phyloP scores from a whole-genome alignment of 2,329 filamentous ascomycete genomes.

The Talaromyces sp. region DNA sequence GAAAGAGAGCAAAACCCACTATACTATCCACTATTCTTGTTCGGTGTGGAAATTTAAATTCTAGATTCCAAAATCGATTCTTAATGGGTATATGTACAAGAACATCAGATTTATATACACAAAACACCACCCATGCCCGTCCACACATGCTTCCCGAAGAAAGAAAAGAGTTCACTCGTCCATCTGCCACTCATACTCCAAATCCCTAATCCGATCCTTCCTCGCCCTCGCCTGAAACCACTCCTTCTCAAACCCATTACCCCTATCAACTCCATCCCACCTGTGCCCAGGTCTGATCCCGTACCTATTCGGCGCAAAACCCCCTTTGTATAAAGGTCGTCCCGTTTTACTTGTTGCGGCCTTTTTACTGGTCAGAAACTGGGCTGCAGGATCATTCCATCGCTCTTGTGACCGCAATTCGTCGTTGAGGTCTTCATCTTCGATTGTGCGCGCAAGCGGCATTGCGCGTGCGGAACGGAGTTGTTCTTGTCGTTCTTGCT shows the following conservation, averaged over 20 bases:
- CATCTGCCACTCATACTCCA: slow-evolving; percentile 96
- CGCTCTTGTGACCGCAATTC: slow-evolving; percentile 72
- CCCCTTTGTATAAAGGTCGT: slow-evolving; percentile 72
- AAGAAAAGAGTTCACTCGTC: slow-evolving; percentile 60
- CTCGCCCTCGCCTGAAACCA: slow-evolving; percentile 86
- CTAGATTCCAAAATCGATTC: background rate
- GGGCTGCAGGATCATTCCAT: slow-evolving; percentile 93
- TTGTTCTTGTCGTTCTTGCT: slow-evolving; percentile 61
- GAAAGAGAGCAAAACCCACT: background rate
- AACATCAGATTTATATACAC: background rate
- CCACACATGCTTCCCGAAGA: no score
- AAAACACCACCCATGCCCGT: background rate
- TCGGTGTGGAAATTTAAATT: background rate
- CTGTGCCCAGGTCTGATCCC: slow-evolving; percentile 86
- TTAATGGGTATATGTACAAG: background rate
- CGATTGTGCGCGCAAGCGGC: slow-evolving; percentile 72
- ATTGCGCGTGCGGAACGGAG: slow-evolving; percentile 80
- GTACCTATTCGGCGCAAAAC: slow-evolving; percentile 85
- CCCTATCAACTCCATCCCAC: slow-evolving; percentile 95
- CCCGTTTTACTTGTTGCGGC: slow-evolving; percentile 48
- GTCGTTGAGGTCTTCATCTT: slow-evolving; percentile 81
- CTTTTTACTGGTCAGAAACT: slow-evolving; percentile 62
- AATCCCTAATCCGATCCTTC: slow-evolving; percentile 68
- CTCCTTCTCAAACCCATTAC: slow-evolving; percentile 90
- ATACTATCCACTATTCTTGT: background rate